Percentiles rank a stretch among this genome's conserved stretches.
phyloP scores from a whole-genome alignment of 441 rosid species.

The Euphorbia celastroides region DNA sequence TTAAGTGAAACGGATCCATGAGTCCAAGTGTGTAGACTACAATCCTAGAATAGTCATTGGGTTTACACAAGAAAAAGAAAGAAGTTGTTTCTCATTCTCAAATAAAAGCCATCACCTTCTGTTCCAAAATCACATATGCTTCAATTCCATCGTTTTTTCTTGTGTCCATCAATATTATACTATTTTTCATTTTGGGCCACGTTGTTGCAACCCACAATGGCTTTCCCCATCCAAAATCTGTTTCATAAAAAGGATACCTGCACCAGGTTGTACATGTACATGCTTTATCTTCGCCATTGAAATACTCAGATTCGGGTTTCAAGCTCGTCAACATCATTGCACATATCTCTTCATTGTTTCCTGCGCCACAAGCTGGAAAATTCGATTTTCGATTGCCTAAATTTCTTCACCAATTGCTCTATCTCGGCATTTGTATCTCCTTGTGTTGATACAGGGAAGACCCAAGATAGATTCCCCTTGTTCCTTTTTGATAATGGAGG shows the following conservation, averaged over 20 bases:
- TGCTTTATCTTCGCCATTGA: constrained; percentile 1
- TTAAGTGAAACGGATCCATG: no score
- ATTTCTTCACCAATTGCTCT: neutral
- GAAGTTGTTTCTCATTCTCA: constrained; percentile 25
- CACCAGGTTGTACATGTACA: constrained; percentile 21
- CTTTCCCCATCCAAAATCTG: constrained; percentile 38
- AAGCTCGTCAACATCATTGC: neutral
- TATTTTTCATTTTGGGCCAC: constrained; percentile 9
- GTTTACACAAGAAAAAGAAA: constrained; percentile 11
- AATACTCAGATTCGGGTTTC: neutral
- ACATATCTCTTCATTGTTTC: neutral
- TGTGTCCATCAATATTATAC: constrained; percentile 17
- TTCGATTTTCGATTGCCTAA: neutral
- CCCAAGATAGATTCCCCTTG: neutral
- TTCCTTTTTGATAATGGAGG: neutral
- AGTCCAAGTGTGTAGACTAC: no score
- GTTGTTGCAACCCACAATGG: constrained; percentile 25
- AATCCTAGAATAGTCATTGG: no score
- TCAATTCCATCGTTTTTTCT: constrained; percentile 36
- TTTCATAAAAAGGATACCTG: constrained; percentile 21
- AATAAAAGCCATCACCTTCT: constrained; percentile 24
- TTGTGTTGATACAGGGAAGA: neutral
- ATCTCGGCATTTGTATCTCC: neutral
- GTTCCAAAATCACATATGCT: constrained; percentile 26
- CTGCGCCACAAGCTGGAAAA: neutral